Evolutionary conservation across 2,329 filamentous ascomycete genomes (phyloP).

Genomic region (Neofusicoccum ribis): DNA sequence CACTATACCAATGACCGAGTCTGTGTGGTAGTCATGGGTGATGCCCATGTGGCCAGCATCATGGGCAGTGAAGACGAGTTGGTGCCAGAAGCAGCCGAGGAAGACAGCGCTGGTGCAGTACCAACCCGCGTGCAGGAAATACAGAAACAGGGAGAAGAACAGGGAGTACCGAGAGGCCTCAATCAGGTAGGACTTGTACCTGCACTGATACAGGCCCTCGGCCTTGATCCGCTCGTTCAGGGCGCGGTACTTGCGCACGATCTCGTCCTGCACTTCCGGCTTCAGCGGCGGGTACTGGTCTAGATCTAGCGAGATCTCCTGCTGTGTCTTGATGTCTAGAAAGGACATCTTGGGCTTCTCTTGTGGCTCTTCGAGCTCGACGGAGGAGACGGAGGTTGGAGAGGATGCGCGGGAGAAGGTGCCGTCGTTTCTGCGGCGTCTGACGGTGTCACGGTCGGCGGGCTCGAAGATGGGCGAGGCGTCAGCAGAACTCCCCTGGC

Average conservation of each 20-base stretch:
- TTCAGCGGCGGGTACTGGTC: constrained; percentile 82
- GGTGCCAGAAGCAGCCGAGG: constrained; percentile 87
- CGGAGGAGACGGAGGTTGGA: constrained; percentile 60
- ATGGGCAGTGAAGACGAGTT: constrained; percentile 89
- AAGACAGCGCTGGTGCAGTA: constrained; percentile 67
- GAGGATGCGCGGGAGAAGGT: constrained; percentile 49
- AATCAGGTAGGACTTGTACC: constrained; percentile 75
- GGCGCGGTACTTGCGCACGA: constrained; percentile 78
- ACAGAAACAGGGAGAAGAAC: constrained; percentile 63
- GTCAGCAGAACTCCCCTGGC: constrained; percentile 53
- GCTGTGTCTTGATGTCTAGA: constrained; percentile 70
- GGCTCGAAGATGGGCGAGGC: constrained; percentile 62
- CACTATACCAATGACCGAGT: constrained; percentile 83
- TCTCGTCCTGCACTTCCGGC: constrained; percentile 67
- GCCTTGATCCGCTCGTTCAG: constrained; percentile 70
- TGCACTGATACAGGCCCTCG: constrained; percentile 80
- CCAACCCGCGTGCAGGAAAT: constrained; percentile 44
- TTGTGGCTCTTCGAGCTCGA: constrained; percentile 39
- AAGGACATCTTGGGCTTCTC: constrained; percentile 56
- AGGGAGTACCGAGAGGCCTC: constrained; percentile 72
- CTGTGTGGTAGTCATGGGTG: constrained; percentile 82
- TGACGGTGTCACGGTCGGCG: constrained; percentile 35
- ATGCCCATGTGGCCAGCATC: constrained; percentile 98
- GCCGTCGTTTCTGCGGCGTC: constrained; percentile 39
- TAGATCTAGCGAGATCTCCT: constrained; percentile 74